Evolutionary conservation across 768 basidiomycete species (phyloP), one percentile per base, ranked within the genome.

Genomic region (Mycena epipterygia): DNA sequence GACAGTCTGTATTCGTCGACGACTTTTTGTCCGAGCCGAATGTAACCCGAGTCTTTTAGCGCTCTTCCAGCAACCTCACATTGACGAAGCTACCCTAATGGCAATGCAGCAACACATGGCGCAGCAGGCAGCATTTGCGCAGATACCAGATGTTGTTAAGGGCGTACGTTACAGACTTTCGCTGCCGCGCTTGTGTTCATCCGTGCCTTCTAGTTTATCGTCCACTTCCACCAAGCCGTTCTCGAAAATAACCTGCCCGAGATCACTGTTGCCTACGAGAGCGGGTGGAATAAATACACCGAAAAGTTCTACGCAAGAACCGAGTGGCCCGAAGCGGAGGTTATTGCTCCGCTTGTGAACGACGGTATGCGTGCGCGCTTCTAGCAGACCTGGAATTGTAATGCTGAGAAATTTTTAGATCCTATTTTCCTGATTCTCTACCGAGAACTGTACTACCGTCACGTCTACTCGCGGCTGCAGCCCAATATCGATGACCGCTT

Each of bases 291-390:
- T 82, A 92, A 94, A 71, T 91, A 97, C 78, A 98, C 97, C 0
- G 95, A 98, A 85, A 96, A 97, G 84, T 96, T 93, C 84, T 99
- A 98, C 77, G 81, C 95, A 8, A 95, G 93, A 79, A 91, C 91
- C 3, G 97, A 99, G 79, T 99, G 97, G 97, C 97, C 97, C 0
- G 96, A 98, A 79, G 96, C 96, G 8, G 97, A 99, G 84, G 84
- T 95, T 69, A 95, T 99, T 76, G 93, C 96, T 6, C 96, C 96
- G 7, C 85, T 99, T 72, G 96, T 99, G 64, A 93, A 96, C 77
- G 95, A 98, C 80, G 95, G 94, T 94, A 61, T 68, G 91, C 79
- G 37, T 30, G 11, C 25, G 55, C 23, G 32, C 44, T 5, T 59
- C 58, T 42, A n/a, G 6, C n/a, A 9, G 25, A 23, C 49, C 46